A percentile compares a stretch with the other conserved stretches of the same genome.
Conservation (phyloP, 176 grass and related monocot genomes). For the Otatea glauca region DNA sequence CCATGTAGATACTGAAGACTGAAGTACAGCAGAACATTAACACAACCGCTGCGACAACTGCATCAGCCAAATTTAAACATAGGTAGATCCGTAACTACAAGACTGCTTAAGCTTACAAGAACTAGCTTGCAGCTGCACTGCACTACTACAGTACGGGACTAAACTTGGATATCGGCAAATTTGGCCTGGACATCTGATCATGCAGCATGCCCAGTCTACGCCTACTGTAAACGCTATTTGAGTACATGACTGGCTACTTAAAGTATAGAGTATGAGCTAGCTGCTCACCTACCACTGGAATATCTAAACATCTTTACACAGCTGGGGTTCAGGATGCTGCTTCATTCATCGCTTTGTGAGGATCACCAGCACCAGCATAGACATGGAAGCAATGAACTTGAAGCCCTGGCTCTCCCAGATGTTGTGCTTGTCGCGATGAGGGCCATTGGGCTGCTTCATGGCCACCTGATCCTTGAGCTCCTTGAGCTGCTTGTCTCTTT, state of each 20-base stretch:
- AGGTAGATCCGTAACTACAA: constrained; percentile 1
- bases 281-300: constrained; percentile 47
- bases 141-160: constrained; percentile 26
- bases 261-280: constrained; percentile 50
- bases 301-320: constrained; percentile 46
- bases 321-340: not conserved
- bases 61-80: not conserved
- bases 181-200: constrained; percentile 30
- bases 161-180: constrained; percentile 41
- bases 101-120: constrained; percentile 27
- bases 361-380: constrained; percentile 71
- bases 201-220: constrained; percentile 14
- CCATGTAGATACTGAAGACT: not conserved
- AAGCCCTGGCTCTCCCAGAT: constrained; percentile 85
- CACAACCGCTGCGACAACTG: not conserved
- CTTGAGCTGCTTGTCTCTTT: constrained; percentile 81
- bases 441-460: constrained; percentile 48
- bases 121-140: constrained; percentile 15
- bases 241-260: constrained; percentile 13
- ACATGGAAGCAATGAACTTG: constrained; percentile 81
- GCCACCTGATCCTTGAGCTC: constrained; percentile 82
- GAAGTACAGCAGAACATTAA: not conserved
- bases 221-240: constrained; percentile 24
- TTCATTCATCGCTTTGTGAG: constrained; percentile 64
- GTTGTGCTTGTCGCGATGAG: constrained; percentile 42